These are phyloP conservation scores for Talinum fruticosum DNA, from an alignment of 148 eudicot genomes.

Conservation along the genomic window DNA sequence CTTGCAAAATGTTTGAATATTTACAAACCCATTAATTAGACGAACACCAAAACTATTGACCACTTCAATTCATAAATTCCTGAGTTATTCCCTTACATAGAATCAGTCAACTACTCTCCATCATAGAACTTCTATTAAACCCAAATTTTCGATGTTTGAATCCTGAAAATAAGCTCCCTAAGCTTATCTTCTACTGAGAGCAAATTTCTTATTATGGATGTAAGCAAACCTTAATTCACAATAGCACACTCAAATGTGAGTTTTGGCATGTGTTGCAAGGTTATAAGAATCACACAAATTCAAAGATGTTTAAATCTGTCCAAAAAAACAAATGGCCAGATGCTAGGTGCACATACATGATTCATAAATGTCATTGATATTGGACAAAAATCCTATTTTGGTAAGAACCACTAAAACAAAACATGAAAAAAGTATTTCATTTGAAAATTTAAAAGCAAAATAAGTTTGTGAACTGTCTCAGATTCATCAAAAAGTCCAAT, in stretches of 20 bases:
- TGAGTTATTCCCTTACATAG: not conserved
- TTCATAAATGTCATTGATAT: not conserved
- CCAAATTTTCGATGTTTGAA: not conserved
- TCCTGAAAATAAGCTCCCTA: not conserved
- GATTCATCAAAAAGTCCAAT: not conserved
- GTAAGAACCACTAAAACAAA: not conserved
- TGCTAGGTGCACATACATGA: not conserved
- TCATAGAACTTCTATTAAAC: not conserved
- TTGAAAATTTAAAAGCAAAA: not conserved
- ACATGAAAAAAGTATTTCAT: not conserved
- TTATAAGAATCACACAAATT: too few relatives aligned
- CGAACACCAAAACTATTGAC: slow-evolving; percentile 2
- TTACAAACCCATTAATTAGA: not conserved
- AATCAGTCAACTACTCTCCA: not conserved
- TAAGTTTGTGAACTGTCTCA: not conserved
- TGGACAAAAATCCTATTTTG: not conserved
- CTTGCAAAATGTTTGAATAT: not conserved
- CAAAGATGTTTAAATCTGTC: too few relatives aligned
- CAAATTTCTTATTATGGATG: not conserved
- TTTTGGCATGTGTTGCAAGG: too few relatives aligned
- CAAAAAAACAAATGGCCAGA: not conserved
- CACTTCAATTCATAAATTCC: not conserved
- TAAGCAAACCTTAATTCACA: not conserved
- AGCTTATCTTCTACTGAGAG: not conserved
- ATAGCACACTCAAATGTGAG: too few relatives aligned